Evolutionary conservation across 441 rosid genomes (phyloP), one percentile per base, ranked within the genome.

Genomic region (Pelargonium citronellum): DNA sequence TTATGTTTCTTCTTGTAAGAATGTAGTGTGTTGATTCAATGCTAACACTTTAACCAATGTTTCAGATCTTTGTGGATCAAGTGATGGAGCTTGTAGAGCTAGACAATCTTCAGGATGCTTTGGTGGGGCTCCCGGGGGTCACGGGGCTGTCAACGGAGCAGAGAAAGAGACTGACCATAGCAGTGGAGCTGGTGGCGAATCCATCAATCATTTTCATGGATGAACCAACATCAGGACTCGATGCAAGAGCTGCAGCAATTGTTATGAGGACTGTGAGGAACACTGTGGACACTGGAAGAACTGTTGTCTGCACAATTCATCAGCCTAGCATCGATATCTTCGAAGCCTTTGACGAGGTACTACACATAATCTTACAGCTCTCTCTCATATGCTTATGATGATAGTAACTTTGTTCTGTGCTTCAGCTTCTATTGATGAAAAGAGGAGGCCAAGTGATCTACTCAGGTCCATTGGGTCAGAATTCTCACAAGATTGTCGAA

Each of bases 401-500:
- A 12, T 49, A 13, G 85, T 75, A 27, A 27, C 30, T 1, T 27
- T 9, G 1, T 49, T 49, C 13, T 12, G 13, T 49, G 16, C 15
- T 85, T 73, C 89, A 87, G 73, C 77, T 89, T 61, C 79, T 89
- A 5, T 76, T 89, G 37, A 77, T 89, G 95, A 89, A 89, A 70
- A 87, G 95, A 83, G 95, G 95, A 68, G 95, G 95, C 70, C 90
- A 89, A 71, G 87, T 83, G 65, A 89, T 89, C 62, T 89, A 86
- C 34, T 83, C 82, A 0, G 95, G 95, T 53, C 95, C 87, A 3
- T 74, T 89, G 64, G 95, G 95, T 2, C 78, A 30, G 20, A 81
- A 86, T 76, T 89, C 95, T 34, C 80, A 82, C 66, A 89, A 89
- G 81, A 83, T 89, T 69, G 67, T 89, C 9, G 87, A 89, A 75